Conservation (phyloP, 441 rosid species). For the Lepidium campestre region DNA sequence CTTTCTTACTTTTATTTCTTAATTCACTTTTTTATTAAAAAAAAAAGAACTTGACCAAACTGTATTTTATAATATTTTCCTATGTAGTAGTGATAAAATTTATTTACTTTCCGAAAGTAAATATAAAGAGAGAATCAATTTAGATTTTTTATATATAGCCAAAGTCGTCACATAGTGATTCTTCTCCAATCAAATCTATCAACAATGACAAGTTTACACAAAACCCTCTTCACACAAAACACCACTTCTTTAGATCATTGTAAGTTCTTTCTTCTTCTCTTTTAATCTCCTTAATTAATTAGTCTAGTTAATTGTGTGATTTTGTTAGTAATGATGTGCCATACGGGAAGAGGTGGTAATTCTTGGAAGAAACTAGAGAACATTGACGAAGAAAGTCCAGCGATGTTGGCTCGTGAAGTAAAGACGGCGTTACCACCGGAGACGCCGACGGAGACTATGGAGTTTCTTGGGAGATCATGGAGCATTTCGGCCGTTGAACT, state of each 20-base stretch:
- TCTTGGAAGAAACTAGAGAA: slow-evolving; percentile 55
- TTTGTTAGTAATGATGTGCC: slow-evolving; percentile 43
- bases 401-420: slow-evolving; percentile 30
- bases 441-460: slow-evolving; percentile 92
- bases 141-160: slow-evolving; percentile 20
- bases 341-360: slow-evolving; percentile 37
- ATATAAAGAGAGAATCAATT: slow-evolving; percentile 1
- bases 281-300: background rate
- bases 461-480: slow-evolving; percentile 93
- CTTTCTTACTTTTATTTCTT: slow-evolving; percentile 6
- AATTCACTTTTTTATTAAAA: too few species aligned
- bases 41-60: background rate
- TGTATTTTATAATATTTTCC: slow-evolving; percentile 14
- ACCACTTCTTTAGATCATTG: slow-evolving; percentile 21
- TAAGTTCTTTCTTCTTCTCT: background rate
- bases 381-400: slow-evolving; percentile 62
- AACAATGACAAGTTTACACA: slow-evolving; percentile 30
- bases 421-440: slow-evolving; percentile 50
- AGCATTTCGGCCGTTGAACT: slow-evolving; percentile 80
- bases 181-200: slow-evolving; percentile 25
- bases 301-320: background rate
- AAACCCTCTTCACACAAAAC: slow-evolving; percentile 26
- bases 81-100: background rate
- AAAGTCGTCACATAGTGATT: slow-evolving; percentile 28
- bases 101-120: slow-evolving; percentile 10